Evolutionary conservation across 345 rosid genomes (phyloP), one percentile per base, ranked within the genome.

Genomic region (Eutrema japonicum): DNA sequence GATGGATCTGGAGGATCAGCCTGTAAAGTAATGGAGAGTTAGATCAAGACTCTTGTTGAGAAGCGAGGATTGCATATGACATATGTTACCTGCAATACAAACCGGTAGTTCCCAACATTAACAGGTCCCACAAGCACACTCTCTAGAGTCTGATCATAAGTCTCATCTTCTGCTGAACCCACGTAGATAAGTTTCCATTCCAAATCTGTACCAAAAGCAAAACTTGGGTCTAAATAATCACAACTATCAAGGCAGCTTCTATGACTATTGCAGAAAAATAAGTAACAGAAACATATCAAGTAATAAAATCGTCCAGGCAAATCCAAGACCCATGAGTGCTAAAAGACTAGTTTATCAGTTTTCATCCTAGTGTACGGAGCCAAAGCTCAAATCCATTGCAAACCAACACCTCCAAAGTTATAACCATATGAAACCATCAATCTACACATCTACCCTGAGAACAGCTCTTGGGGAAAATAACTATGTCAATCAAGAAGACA

Each of bases 141-240:
- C 70, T 93, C 97, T 14, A 93, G 59, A 29, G 80, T 72, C 71
- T 91, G 98, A 80, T 93, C 98, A 57, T 80, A 93, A 0, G 94
- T 89, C 69, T 93, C 98, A 11, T 93, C 98, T 80, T 91, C 98
- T 8, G 98, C 98, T 56, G 98, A 93, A 6, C 98, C 98, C 7
- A 93, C 97, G n/a, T 93, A 93, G 49, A 85, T 88, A 36, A 93
- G 96, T 76, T 93, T 93, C 97, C 98, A 93, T 62, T 93, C 98
- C 74, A 93, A 68, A 87, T 93, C 97, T 91, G 84, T 79, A 74
- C 26, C 10, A 64, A 10, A 61, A 37, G 41, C 14, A 52, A 22
- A 22, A 22, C 26, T 22, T 22, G 26, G 26, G 26, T 22, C 26
- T 22, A 22, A 22, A 22, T 22, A 22, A 22, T 22, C 26, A 22